Percentiles rank a stretch among this genome's conserved stretches.
Conservation (phyloP, 495 filamentous ascomycete species). For the Penicillium silybi region DNA sequence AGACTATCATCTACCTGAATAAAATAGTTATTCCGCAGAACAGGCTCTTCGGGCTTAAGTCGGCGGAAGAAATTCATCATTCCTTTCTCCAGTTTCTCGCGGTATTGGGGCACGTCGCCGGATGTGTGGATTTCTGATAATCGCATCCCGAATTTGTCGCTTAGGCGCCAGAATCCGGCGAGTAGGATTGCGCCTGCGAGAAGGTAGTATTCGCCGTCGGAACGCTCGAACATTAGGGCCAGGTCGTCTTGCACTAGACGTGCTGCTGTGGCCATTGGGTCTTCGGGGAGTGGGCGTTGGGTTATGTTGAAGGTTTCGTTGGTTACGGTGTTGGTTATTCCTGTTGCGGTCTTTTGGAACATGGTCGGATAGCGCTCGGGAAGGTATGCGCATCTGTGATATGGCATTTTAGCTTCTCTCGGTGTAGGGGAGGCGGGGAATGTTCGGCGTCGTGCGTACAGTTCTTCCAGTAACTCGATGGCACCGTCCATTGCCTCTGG, state of each 20-base stretch:
- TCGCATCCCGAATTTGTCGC: conserved; percentile 82
- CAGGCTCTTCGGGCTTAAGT: conserved; percentile 59
- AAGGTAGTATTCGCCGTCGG: conserved; percentile 81
- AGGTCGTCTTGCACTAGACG: conserved; percentile 82
- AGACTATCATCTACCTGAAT: conserved; percentile 72
- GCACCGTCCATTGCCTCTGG: conserved; percentile 75
- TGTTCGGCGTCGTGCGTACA: conserved; percentile 35
- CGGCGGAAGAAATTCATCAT: conserved; percentile 78
- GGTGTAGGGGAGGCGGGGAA: not conserved
- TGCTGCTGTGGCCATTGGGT: conserved; percentile 74
- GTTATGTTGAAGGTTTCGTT: conserved; percentile 69
- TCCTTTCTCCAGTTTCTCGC: conserved; percentile 73
- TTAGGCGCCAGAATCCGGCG: conserved; percentile 82
- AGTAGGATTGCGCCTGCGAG: conserved; percentile 76
- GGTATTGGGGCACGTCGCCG: conserved; percentile 75
- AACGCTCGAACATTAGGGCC: conserved; percentile 77
- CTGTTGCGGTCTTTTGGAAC: conserved; percentile 59
- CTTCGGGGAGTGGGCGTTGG: conserved; percentile 65
- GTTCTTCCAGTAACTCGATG: conserved; percentile 74
- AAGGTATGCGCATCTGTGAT: conserved; percentile 58
- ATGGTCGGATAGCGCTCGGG: conserved; percentile 76
- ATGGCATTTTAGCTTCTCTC: not conserved
- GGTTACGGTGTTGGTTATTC: conserved; percentile 69
- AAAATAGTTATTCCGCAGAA: conserved; percentile 71
- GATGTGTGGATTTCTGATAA: conserved; percentile 80